Evolutionary conservation across 257 asterid genomes (phyloP).

Genomic region (Solanum piurae): DNA sequence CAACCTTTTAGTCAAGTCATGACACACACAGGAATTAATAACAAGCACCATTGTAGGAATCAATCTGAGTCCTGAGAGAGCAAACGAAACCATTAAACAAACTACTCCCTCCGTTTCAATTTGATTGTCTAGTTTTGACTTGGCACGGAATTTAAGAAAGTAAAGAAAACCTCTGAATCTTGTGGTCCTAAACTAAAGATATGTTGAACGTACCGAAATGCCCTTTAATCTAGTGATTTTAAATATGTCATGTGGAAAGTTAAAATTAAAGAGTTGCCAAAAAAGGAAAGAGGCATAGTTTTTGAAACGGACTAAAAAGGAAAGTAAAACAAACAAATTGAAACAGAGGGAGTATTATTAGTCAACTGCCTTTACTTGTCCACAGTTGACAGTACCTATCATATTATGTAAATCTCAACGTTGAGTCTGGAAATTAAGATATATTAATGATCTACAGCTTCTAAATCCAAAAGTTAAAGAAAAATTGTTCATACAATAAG

Average conservation of each 20-base stretch:
- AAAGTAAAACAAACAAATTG: not conserved
- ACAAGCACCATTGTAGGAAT: not conserved
- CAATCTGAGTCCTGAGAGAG: not conserved
- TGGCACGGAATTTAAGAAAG: not conserved
- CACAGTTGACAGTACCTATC: not conserved
- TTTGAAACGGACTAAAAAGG: not conserved
- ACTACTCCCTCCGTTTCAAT: not conserved
- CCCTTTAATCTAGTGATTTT: not conserved
- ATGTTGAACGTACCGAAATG: not conserved
- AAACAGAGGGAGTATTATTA: not conserved
- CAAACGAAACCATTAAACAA: not conserved
- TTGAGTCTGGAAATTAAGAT: not conserved
- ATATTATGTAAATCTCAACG: not conserved
- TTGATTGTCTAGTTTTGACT: not conserved
- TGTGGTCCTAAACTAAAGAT: not conserved
- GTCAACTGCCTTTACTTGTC: not conserved
- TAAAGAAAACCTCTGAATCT: not conserved
- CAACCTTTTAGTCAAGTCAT: not conserved
- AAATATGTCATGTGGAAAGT: not conserved
- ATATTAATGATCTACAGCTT: not conserved
- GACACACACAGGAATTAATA: not conserved
- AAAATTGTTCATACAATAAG: not conserved
- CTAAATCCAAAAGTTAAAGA: not conserved
- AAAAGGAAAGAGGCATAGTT: not conserved
- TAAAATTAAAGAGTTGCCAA: not conserved